phyloP scores from a whole-genome alignment of 179 eudicot genomes.

The Silene noctiflora region DNA sequence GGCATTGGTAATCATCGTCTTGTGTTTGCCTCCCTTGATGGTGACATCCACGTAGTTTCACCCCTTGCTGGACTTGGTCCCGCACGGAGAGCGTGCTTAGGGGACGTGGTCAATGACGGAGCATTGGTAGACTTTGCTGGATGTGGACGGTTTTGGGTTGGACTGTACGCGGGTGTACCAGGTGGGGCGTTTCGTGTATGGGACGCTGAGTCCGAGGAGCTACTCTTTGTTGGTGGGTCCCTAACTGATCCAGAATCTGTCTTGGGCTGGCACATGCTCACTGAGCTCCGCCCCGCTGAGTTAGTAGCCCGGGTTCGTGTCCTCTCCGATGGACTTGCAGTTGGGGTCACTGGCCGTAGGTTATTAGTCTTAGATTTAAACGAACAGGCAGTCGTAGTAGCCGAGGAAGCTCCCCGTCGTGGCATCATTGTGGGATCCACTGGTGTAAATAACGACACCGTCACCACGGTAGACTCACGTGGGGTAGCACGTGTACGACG shows the following conservation, averaged over 20 bases:
- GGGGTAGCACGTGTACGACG: constrained; percentile 57
- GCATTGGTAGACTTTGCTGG: constrained; percentile 79
- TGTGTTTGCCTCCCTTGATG: constrained; percentile 70
- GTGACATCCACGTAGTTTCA: constrained; percentile 60
- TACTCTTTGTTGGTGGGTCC: constrained; percentile 59
- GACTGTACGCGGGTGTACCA: constrained; percentile 93
- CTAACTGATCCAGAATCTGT: constrained; percentile 80
- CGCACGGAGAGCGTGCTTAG: constrained; percentile 51
- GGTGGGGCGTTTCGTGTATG: constrained; percentile 77
- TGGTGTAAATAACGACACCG: constrained; percentile 39
- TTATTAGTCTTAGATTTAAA: constrained; percentile 47
- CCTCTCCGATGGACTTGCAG: constrained; percentile 41
- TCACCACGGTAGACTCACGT: constrained; percentile 41
- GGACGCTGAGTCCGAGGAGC: constrained; percentile 56
- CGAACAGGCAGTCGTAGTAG: constrained; percentile 35
- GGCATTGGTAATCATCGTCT: constrained; percentile 27
- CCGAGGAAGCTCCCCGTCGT: constrained; percentile 35
- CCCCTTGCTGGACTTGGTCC: constrained; percentile 24
- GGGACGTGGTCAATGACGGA: constrained; percentile 78
- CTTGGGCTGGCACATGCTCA: constrained; percentile 80
- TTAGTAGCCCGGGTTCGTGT: constrained; percentile 67
- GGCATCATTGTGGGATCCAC: constrained; percentile 55
- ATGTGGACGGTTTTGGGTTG: constrained; percentile 76
- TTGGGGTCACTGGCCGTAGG: constrained; percentile 59
- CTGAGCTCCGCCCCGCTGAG: constrained; percentile 48